Percentiles rank a stretch among this genome's conserved stretches.
phyloP scores from a whole-genome alignment of 331 rosid genomes.

The Pyracantha coccinea region DNA sequence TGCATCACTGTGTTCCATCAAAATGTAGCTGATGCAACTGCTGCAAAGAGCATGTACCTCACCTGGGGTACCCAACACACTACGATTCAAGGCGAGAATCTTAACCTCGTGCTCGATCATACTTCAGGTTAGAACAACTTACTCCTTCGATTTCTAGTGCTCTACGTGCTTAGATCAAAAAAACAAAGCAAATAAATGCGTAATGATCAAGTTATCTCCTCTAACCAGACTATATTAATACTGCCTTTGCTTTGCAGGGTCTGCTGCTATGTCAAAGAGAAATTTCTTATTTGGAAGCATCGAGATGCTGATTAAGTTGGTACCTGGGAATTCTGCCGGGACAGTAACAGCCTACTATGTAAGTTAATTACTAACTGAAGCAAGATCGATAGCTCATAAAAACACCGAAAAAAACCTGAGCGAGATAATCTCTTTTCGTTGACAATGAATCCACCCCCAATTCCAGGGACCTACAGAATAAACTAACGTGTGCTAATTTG shows the following conservation, averaged over 20 bases:
- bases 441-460: no score
- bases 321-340: constrained; percentile 76
- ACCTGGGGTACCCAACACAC: constrained; percentile 56
- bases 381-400: neutral
- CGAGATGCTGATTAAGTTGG: constrained; percentile 61
- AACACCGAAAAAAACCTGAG: no score
- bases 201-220: neutral
- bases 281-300: constrained; percentile 62
- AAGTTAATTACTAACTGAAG: constrained; percentile 19
- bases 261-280: constrained; percentile 64
- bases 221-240: neutral
- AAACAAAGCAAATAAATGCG: neutral
- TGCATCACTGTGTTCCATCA: constrained; percentile 24
- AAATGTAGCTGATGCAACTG: constrained; percentile 34
- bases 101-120: constrained; percentile 56
- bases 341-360: constrained; percentile 75
- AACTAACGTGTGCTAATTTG: neutral
- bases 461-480: no score
- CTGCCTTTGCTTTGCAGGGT: constrained; percentile 35
- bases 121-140: constrained; percentile 42
- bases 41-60: constrained; percentile 47
- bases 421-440: no score
- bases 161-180: no score
- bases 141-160: no score
- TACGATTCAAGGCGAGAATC: constrained; percentile 45